Evolutionary conservation across 140 eudicot genomes (phyloP).

Genomic region (Bidens hawaiensis): DNA sequence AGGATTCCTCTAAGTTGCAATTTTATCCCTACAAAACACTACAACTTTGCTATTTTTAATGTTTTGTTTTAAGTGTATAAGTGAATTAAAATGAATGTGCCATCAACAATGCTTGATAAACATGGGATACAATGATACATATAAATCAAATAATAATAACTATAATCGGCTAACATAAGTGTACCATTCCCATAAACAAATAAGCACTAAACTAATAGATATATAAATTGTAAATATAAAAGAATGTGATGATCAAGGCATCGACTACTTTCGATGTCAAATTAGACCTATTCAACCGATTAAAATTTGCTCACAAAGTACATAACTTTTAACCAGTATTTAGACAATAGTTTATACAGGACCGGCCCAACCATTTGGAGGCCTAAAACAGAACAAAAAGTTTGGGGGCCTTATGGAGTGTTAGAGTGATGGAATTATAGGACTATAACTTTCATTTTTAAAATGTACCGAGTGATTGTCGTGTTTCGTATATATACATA

Average conservation of each 20-base stretch:
- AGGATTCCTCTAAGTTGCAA: background rate
- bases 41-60: background rate
- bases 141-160: too few relatives aligned
- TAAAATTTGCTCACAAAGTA: background rate
- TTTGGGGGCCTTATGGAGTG: too few relatives aligned
- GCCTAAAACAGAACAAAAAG: too few relatives aligned
- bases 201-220: background rate
- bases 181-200: background rate
- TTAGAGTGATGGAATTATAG: too few relatives aligned
- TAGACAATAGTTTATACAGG: too few relatives aligned
- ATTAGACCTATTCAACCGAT: background rate
- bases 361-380: too few relatives aligned
- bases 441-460: too few relatives aligned
- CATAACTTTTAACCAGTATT: background rate
- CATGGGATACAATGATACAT: background rate
- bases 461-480: too few relatives aligned
- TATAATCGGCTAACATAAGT: too few relatives aligned
- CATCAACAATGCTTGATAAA: background rate
- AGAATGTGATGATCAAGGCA: too few relatives aligned
- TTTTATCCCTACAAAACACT: background rate
- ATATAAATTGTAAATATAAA: background rate
- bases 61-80: background rate
- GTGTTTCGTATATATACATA: too few relatives aligned
- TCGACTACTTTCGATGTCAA: background rate
- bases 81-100: background rate